Evolutionary conservation across 2,329 filamentous ascomycete genomes (phyloP).

Genomic region (Lachnellula hyalina): DNA sequence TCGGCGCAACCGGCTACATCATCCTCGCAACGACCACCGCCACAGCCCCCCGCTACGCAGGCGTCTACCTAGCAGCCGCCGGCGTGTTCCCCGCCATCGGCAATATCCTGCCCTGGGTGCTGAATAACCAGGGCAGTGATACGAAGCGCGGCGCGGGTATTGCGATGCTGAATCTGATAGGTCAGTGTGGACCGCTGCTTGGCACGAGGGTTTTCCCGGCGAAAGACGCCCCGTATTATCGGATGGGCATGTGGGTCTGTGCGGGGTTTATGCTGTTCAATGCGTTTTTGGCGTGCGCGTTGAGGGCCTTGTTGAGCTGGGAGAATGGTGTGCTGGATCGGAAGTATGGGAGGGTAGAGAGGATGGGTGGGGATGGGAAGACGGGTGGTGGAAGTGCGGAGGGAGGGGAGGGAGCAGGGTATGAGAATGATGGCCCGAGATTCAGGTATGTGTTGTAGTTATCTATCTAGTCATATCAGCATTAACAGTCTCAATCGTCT

Average conservation of each 20-base stretch:
- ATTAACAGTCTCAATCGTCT: too few species aligned
- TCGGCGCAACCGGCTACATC: constrained; percentile 59
- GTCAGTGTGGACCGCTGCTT: constrained; percentile 58
- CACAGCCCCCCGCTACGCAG: constrained; percentile 41
- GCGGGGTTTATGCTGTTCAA: constrained; percentile 58
- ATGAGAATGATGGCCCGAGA: constrained; percentile 25
- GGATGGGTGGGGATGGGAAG: constrained; percentile 1
- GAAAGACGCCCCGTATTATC: constrained; percentile 40
- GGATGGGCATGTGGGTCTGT: constrained; percentile 55
- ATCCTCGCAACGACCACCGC: constrained; percentile 52
- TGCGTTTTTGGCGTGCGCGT: constrained; percentile 44
- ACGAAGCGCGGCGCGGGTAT: constrained; percentile 62
- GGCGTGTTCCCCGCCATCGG: constrained; percentile 64
- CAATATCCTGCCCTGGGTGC: constrained; percentile 65
- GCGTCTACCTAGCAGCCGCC: constrained; percentile 48
- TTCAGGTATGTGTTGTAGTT: constrained; percentile 23
- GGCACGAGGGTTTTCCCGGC: constrained; percentile 59
- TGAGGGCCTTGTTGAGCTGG: constrained; percentile 50
- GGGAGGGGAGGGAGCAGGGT: background rate
- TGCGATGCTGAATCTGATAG: constrained; percentile 62
- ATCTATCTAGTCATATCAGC: too few species aligned
- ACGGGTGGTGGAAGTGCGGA: background rate
- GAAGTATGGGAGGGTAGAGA: constrained; percentile 27
- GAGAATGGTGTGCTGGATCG: constrained; percentile 57
- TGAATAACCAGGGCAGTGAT: constrained; percentile 65